Conservation (phyloP, 768 basidiomycete species). For the Suillus variegatus region DNA sequence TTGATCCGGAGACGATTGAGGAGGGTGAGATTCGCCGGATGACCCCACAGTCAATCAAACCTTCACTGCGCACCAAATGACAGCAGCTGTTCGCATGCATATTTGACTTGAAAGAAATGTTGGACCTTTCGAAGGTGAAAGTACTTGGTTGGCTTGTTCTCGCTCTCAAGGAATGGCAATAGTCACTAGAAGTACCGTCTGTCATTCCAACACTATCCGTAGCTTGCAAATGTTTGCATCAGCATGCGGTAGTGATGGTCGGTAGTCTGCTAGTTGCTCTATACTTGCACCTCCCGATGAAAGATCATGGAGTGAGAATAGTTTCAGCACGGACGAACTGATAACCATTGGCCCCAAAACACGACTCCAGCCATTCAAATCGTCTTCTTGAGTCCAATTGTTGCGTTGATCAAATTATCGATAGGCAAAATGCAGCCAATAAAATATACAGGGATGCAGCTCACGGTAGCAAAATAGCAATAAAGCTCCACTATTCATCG, state of each 20-base stretch:
- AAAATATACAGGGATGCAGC: background rate
- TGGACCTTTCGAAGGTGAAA: too few relatives aligned
- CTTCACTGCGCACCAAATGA: too few relatives aligned
- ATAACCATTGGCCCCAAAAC: background rate
- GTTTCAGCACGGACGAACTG: background rate
- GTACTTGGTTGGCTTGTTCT: too few relatives aligned
- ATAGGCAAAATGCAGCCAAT: background rate
- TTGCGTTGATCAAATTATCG: background rate
- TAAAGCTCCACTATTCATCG: conserved; percentile 43
- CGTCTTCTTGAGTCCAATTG: background rate
- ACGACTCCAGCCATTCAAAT: background rate
- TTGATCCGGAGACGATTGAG: too few relatives aligned
- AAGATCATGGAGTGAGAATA: background rate
- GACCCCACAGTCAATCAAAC: too few relatives aligned
- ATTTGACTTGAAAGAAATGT: too few relatives aligned
- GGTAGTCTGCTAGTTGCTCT: background rate
- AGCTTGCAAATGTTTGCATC: background rate
- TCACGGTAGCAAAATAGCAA: conserved; percentile 4
- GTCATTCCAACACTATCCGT: background rate
- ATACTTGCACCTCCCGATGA: background rate
- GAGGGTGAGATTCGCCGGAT: too few relatives aligned
- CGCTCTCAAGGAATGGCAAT: too few relatives aligned
- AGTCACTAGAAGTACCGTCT: background rate
- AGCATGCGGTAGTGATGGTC: background rate
- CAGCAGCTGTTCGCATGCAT: too few relatives aligned